phyloP scores from a whole-genome alignment of 2,329 filamentous ascomycete genomes.

The Cadophora gregata region DNA sequence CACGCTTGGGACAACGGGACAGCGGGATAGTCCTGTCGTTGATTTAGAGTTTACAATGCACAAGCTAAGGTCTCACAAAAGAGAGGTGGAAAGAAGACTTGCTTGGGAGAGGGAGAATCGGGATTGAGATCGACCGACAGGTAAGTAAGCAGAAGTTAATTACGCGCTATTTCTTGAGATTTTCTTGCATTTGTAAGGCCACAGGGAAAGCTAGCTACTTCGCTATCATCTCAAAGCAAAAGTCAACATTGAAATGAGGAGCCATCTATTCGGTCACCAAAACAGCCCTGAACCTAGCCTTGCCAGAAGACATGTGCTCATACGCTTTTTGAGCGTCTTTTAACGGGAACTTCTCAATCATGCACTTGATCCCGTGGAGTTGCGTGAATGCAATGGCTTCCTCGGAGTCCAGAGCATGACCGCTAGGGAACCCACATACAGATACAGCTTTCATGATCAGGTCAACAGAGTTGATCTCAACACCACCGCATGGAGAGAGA shows the following conservation, averaged over 20 bases:
- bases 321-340: constrained; percentile 47
- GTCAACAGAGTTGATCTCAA: constrained; percentile 51
- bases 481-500: constrained; percentile 57
- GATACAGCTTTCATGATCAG: constrained; percentile 59
- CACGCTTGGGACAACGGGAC: too few species aligned
- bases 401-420: constrained; percentile 66
- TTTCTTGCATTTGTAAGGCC: not conserved
- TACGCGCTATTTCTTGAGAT: not conserved
- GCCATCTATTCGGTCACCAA: constrained; percentile 36
- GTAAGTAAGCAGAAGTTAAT: too few species aligned
- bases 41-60: too few species aligned
- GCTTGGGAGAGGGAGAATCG: too few species aligned
- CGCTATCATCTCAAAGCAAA: not conserved
- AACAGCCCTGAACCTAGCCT: constrained; percentile 41
- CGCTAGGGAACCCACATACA: constrained; percentile 68
- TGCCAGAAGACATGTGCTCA: constrained; percentile 41
- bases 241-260: not conserved
- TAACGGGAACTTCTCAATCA: constrained; percentile 69
- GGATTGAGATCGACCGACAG: not conserved
- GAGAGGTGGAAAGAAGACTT: too few species aligned
- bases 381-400: constrained; percentile 71
- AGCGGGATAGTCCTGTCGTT: too few species aligned
- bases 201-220: not conserved
- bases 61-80: too few species aligned
- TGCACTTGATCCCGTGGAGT: constrained; percentile 65